phyloP scores from a whole-genome alignment of 2,329 filamentous ascomycete species.

The Helminthosporium solani region DNA sequence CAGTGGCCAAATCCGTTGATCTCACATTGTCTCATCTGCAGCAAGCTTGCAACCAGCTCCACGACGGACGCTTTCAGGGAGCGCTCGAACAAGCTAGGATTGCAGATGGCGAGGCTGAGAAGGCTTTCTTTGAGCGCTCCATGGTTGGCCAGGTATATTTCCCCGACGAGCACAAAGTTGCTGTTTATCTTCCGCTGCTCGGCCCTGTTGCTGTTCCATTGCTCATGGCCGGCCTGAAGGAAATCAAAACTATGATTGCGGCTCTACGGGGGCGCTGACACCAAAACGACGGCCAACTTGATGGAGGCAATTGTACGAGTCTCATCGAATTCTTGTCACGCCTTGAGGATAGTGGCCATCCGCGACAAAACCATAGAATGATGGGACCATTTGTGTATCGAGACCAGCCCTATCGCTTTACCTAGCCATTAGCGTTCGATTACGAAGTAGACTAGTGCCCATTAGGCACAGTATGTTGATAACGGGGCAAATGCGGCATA shows the following conservation, averaged over 20 bases:
- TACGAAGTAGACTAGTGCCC: too few relatives aligned
- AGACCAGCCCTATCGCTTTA: too few relatives aligned
- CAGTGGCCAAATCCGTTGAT: conserved; percentile 81
- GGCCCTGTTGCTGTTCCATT: conserved; percentile 90
- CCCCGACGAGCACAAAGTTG: conserved; percentile 96
- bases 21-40: conserved; percentile 77
- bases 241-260: conserved; percentile 60
- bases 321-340: too few relatives aligned
- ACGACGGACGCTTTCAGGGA: conserved; percentile 58
- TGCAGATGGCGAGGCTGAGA: conserved; percentile 85
- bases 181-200: conserved; percentile 88
- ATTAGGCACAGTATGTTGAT: too few relatives aligned
- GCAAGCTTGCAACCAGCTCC: conserved; percentile 70
- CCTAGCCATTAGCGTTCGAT: too few relatives aligned
- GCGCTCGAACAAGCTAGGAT: conserved; percentile 79
- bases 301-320: too few relatives aligned
- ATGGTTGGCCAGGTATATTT: conserved; percentile 99
- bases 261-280: conserved; percentile 22
- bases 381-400: too few relatives aligned
- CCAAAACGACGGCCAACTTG: too few relatives aligned
- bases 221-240: conserved; percentile 78
- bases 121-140: conserved; percentile 96
- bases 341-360: too few relatives aligned
- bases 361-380: too few relatives aligned
- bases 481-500: too few relatives aligned